phyloP scores from a whole-genome alignment of 768 basidiomycete species.

The Boletus edulis region DNA sequence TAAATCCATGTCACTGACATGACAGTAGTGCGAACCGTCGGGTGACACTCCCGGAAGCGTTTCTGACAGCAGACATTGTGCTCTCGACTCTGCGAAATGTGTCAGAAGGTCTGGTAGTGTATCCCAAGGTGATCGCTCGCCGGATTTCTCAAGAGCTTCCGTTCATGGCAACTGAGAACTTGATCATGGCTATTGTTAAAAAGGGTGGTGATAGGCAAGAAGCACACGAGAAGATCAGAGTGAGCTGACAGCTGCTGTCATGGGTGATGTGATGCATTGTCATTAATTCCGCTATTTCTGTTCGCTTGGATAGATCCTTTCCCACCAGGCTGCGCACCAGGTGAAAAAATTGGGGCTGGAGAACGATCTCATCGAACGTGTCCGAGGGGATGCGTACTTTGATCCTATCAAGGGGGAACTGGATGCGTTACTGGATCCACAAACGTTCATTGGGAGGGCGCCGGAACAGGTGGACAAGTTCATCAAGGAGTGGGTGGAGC shows the following conservation, averaged over 20 bases:
- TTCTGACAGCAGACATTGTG: slow-evolving; percentile 95
- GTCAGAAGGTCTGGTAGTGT: slow-evolving; percentile 98
- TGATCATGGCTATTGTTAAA: slow-evolving; percentile 99
- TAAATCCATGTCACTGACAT: slow-evolving; percentile 3
- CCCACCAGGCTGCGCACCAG: slow-evolving; percentile 90
- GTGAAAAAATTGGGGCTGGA: slow-evolving; percentile 93
- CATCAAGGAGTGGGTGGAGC: slow-evolving; percentile 80
- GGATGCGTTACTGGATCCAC: slow-evolving; percentile 77
- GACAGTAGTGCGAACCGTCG: slow-evolving; percentile 84
- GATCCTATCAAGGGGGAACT: slow-evolving; percentile 80
- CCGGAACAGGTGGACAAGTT: slow-evolving; percentile 94
- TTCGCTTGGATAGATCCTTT: slow-evolving; percentile 64
- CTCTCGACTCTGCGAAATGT: slow-evolving; percentile 95
- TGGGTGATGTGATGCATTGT: slow-evolving; percentile 14
- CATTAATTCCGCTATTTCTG: slow-evolving; percentile 2
- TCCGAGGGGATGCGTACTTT: slow-evolving; percentile 83
- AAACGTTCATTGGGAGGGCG: slow-evolving; percentile 89
- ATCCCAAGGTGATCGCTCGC: slow-evolving; percentile 91
- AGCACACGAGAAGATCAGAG: slow-evolving; percentile 93
- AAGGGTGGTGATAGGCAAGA: slow-evolving; percentile 94
- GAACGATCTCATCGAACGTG: slow-evolving; percentile 92
- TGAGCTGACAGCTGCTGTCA: slow-evolving; percentile 32
- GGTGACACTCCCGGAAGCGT: slow-evolving; percentile 94
- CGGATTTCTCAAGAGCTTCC: slow-evolving; percentile 94
- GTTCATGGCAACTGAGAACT: slow-evolving; percentile 99